Percentiles rank a stretch among this genome's conserved stretches.
phyloP scores from a whole-genome alignment of 1,284 basidiomycete genomes.

The Cutaneotrichosporon mucoides region DNA sequence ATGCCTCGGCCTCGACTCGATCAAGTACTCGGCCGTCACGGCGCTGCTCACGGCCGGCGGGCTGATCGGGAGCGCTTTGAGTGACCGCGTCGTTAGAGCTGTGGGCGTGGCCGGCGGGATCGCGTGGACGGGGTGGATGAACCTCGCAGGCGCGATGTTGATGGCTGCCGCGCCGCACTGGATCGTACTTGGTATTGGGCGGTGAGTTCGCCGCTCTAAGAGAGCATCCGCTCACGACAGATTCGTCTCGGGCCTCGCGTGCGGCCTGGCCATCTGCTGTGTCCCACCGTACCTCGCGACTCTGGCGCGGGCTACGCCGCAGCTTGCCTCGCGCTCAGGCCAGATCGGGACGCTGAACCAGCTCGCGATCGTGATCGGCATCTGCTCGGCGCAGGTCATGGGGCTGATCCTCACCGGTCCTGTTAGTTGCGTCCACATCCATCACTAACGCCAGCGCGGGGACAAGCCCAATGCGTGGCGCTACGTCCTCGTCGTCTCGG shows the following conservation, averaged over 20 bases:
- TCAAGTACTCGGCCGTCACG: slow-evolving; percentile 73
- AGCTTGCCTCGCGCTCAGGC: slow-evolving; percentile 26
- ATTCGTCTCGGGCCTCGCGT: slow-evolving; percentile 70
- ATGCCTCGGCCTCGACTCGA: slow-evolving; percentile 73
- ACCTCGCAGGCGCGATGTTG: slow-evolving; percentile 59
- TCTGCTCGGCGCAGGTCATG: slow-evolving; percentile 66
- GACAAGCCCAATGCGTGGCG: slow-evolving; percentile 59
- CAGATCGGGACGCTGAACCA: slow-evolving; percentile 76
- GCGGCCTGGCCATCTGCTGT: slow-evolving; percentile 80
- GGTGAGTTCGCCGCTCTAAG: slow-evolving; percentile 7
- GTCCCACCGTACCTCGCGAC: slow-evolving; percentile 79
- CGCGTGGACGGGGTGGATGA: slow-evolving; percentile 57
- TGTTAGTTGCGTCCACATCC: too few relatives aligned
- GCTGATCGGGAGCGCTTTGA: slow-evolving; percentile 66
- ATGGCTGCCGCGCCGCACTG: slow-evolving; percentile 65
- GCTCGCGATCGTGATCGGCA: slow-evolving; percentile 74
- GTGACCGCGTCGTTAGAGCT: slow-evolving; percentile 65
- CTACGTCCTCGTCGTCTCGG: slow-evolving; percentile 64
- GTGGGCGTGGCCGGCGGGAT: slow-evolving; percentile 54
- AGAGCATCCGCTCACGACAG: slow-evolving; percentile 48
- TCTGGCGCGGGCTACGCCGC: slow-evolving; percentile 60
- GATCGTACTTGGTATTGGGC: slow-evolving; percentile 49
- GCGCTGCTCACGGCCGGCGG: slow-evolving; percentile 85
- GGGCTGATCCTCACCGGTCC: slow-evolving; percentile 41
- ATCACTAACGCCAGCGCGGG: slow-evolving; percentile 42